Conservation (phyloP, 768 basidiomycete genomes). For the Hypsizygus marmoreus region DNA sequence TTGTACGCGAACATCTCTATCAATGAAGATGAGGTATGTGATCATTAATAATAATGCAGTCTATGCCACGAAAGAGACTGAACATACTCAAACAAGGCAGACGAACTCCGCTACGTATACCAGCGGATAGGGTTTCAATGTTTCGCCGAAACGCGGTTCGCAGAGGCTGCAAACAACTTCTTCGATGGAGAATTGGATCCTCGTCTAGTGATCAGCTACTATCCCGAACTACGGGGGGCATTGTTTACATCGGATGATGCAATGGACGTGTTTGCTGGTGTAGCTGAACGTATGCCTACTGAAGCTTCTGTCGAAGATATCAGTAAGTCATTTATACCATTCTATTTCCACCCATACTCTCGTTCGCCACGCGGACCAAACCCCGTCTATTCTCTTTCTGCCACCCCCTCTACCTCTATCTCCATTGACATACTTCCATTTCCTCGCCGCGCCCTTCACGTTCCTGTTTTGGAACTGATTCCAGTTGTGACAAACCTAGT, state of each 20-base stretch:
- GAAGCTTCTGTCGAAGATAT: slow-evolving; percentile 79
- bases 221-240: slow-evolving; percentile 69
- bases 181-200: slow-evolving; percentile 85
- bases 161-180: slow-evolving; percentile 78
- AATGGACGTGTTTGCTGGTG: slow-evolving; percentile 73
- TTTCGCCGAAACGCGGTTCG: slow-evolving; percentile 78
- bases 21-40: slow-evolving; percentile 57
- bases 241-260: slow-evolving; percentile 57
- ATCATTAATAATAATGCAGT: not conserved
- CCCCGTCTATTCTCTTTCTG: slow-evolving; percentile 14
- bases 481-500: slow-evolving; percentile 88
- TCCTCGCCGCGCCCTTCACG: slow-evolving; percentile 29
- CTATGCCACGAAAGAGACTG: not conserved
- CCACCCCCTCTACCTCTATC: slow-evolving; percentile 24
- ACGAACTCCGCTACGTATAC: slow-evolving; percentile 77
- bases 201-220: slow-evolving; percentile 78
- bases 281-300: slow-evolving; percentile 68
- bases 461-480: slow-evolving; percentile 68
- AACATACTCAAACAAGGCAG: slow-evolving; percentile 39
- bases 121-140: slow-evolving; percentile 82
- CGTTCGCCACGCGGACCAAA: slow-evolving; percentile 19
- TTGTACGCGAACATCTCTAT: slow-evolving; percentile 52
- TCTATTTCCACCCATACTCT: slow-evolving; percentile 11
- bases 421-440: slow-evolving; percentile 27
- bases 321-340: slow-evolving; percentile 71